A percentile compares a stretch with the other conserved stretches of the same genome.
These are phyloP conservation scores for Chlamydomonas incerta DNA, from an alignment of 139 green algal species.

Conservation along the genomic window DNA sequence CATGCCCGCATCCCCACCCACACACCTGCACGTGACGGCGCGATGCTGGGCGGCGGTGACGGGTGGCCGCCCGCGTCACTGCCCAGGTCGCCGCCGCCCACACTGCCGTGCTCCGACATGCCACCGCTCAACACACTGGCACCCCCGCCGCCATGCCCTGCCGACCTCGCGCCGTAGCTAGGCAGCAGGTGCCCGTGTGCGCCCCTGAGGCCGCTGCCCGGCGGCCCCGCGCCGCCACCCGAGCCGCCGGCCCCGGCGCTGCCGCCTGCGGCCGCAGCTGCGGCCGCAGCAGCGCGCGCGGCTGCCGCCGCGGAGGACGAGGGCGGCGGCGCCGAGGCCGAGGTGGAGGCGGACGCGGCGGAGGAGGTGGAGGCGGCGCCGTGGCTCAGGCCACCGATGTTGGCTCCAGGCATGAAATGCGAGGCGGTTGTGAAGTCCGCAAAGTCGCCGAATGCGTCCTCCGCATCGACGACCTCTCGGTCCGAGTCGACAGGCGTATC, in stretches of 20 bases:
- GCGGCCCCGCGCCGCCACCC: too few relatives aligned
- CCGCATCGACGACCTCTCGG: conserved; percentile 30
- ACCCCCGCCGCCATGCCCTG: too few relatives aligned
- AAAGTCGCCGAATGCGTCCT: conserved; percentile 42
- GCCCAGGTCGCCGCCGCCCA: conserved; percentile 12
- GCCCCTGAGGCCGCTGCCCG: too few relatives aligned
- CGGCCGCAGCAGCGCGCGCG: background rate
- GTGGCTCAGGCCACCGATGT: too few relatives aligned
- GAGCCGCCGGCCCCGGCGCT: too few relatives aligned
- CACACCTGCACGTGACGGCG: conserved; percentile 10
- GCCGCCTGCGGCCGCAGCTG: too few relatives aligned
- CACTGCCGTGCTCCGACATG: conserved; percentile 16
- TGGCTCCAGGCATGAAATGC: background rate
- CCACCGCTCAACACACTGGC: background rate
- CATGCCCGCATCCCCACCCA: too few relatives aligned
- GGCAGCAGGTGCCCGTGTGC: too few relatives aligned
- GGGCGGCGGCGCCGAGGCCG: background rate
- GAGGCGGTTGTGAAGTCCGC: conserved; percentile 19
- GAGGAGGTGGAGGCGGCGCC: too few relatives aligned
- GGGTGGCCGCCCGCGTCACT: background rate
- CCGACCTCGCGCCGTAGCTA: too few relatives aligned
- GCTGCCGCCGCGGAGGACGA: background rate
- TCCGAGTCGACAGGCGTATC: background rate
- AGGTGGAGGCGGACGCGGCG: background rate
- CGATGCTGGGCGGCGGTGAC: conserved; percentile 33